These are phyloP conservation scores for Arabis hirsuta DNA, from an alignment of 345 rosid species.

Conservation along the genomic window DNA sequence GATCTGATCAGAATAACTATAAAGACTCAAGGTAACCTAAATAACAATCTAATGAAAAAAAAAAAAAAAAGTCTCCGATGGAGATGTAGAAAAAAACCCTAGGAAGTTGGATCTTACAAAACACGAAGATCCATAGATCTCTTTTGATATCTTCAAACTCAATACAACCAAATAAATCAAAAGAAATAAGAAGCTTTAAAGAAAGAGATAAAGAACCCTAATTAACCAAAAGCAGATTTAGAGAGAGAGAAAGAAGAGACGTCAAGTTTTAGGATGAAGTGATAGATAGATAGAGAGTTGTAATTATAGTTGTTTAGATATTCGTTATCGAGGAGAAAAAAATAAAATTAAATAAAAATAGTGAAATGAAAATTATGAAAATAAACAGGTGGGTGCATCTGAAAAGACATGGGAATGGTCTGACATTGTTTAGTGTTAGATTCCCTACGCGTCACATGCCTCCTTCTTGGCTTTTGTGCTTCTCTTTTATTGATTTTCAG, in stretches of 20 bases:
- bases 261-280: not conserved
- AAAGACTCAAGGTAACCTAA: not conserved
- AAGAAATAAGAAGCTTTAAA: not conserved
- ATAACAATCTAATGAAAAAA: not conserved
- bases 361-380: not conserved
- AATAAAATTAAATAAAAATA: no score
- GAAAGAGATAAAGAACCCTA: slow-evolving; percentile 27
- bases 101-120: not conserved
- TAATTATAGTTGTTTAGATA: slow-evolving; percentile 44
- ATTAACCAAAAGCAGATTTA: slow-evolving; percentile 9
- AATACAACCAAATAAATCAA: not conserved
- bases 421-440: slow-evolving; percentile 46
- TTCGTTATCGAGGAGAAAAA: slow-evolving; percentile 11
- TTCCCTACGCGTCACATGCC: slow-evolving; percentile 49
- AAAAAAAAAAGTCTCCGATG: not conserved
- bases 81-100: not conserved
- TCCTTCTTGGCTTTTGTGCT: slow-evolving; percentile 41
- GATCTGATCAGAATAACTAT: slow-evolving; percentile 18
- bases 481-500: not conserved
- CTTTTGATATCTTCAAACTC: no score
- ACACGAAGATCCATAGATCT: not conserved
- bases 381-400: slow-evolving; percentile 42
- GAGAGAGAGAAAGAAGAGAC: not conserved
- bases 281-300: slow-evolving; percentile 29
- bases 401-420: slow-evolving; percentile 41